phyloP scores from a whole-genome alignment of 129 eudicot species.

The Pseudognaphalium luteoalbum region DNA sequence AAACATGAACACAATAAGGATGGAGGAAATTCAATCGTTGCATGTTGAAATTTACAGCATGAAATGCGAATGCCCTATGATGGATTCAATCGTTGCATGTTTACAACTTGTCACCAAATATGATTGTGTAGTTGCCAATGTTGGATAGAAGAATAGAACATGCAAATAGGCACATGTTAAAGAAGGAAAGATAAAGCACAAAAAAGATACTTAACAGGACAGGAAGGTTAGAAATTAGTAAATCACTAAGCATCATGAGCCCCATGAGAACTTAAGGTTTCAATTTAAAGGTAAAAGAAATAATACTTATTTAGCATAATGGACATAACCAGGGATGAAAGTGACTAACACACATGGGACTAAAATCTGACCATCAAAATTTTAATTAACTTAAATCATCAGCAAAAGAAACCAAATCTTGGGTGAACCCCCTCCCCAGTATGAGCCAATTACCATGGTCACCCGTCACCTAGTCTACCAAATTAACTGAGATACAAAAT shows the following conservation, averaged over 20 bases:
- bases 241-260: neutral
- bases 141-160: neutral
- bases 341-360: neutral
- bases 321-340: neutral
- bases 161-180: neutral
- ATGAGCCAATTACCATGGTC: too few species aligned
- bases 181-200: neutral
- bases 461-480: too few species aligned
- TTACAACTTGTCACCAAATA: neutral
- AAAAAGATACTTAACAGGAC: neutral
- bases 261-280: neutral
- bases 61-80: neutral
- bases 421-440: too few species aligned
- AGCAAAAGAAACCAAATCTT: too few species aligned
- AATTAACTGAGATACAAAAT: too few species aligned
- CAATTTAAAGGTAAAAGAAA: neutral
- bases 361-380: too few species aligned
- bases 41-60: neutral
- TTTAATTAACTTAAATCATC: too few species aligned
- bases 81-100: slow-evolving; percentile 1
- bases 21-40: slow-evolving; percentile 9
- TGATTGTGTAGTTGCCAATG: neutral
- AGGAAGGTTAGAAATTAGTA: neutral
- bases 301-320: neutral
- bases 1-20: slow-evolving; percentile 21